These are phyloP conservation scores for Apiotrichum gracile DNA, from an alignment of 1,284 basidiomycete genomes.

Conservation along the genomic window DNA sequence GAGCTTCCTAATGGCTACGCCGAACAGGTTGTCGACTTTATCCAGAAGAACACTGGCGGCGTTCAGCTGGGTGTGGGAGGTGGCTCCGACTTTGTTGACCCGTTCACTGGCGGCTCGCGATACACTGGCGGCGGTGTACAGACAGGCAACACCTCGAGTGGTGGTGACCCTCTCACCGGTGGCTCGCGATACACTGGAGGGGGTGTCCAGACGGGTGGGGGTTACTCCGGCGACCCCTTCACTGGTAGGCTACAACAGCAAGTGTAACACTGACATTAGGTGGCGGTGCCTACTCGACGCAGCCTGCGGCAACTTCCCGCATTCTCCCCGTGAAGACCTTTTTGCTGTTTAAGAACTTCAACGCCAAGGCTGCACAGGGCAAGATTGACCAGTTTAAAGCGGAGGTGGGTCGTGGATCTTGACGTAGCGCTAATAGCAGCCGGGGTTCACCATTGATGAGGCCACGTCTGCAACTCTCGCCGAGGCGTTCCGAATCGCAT, in stretches of 20 bases:
- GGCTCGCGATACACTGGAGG: slow-evolving; percentile 18
- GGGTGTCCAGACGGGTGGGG: slow-evolving; percentile 3
- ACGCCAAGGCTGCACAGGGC: slow-evolving; percentile 74
- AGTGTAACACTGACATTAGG: slow-evolving; percentile 14
- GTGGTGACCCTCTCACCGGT: slow-evolving; percentile 39
- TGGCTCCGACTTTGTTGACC: slow-evolving; percentile 66
- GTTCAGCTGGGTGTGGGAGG: slow-evolving; percentile 57
- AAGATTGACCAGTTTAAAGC: slow-evolving; percentile 72
- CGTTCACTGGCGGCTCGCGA: slow-evolving; percentile 74
- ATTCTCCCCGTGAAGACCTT: slow-evolving; percentile 49
- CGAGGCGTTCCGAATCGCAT: slow-evolving; percentile 10
- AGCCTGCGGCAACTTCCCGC: slow-evolving; percentile 42
- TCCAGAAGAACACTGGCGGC: slow-evolving; percentile 80
- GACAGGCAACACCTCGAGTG: slow-evolving; percentile 6
- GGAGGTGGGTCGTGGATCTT: slow-evolving; percentile 18
- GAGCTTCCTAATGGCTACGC: slow-evolving; percentile 76
- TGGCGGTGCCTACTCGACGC: slow-evolving; percentile 28
- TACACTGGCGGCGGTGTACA: slow-evolving; percentile 47
- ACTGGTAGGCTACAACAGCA: slow-evolving; percentile 1
- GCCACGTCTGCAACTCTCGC: slow-evolving; percentile 11
- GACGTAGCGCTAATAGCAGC: slow-evolving; percentile 46
- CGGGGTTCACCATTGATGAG: slow-evolving; percentile 69
- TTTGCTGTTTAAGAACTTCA: slow-evolving; percentile 78
- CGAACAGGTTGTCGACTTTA: slow-evolving; percentile 89
- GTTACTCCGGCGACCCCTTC: slow-evolving; percentile 5